Percentiles rank a stretch among this genome's conserved stretches.
phyloP scores from a whole-genome alignment of 805 yeast species.

The Zygoascus bituminiphila region DNA sequence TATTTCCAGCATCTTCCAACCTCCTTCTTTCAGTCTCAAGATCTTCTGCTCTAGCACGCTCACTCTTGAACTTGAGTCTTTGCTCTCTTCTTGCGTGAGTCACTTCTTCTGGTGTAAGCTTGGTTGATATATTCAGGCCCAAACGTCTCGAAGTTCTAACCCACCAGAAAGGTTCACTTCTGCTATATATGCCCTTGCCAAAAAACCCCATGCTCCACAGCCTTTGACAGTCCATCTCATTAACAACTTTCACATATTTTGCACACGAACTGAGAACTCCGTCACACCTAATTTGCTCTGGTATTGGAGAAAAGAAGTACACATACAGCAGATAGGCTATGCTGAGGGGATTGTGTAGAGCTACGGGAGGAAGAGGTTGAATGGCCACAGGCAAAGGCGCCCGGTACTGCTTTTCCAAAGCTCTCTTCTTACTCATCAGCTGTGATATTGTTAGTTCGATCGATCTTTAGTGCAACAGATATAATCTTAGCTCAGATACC shows the following conservation, averaged over 20 bases:
- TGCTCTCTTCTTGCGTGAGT: constrained; percentile 65
- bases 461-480: neutral
- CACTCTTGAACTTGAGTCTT: constrained; percentile 61
- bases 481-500: constrained; percentile 59
- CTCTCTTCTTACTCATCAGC: constrained; percentile 15
- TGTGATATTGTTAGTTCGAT: neutral
- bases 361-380: constrained; percentile 40
- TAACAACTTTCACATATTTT: constrained; percentile 29
- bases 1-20: constrained; percentile 30
- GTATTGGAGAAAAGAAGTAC: constrained; percentile 15
- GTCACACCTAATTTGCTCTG: constrained; percentile 14
- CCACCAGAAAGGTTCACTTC: constrained; percentile 91
- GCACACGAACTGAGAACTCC: constrained; percentile 17
- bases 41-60: constrained; percentile 54
- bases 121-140: constrained; percentile 34
- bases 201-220: constrained; percentile 86
- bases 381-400: constrained; percentile 54
- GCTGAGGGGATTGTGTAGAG: constrained; percentile 63
- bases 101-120: constrained; percentile 56
- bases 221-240: constrained; percentile 38
- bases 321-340: constrained; percentile 40
- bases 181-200: constrained; percentile 82
- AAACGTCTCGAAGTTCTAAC: constrained; percentile 54
- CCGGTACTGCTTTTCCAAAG: constrained; percentile 1
- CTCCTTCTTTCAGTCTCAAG: constrained; percentile 36